A percentile compares a stretch with the other conserved stretches of the same genome.
Evolutionary conservation across 495 filamentous ascomycete genomes (phyloP).

Genomic region (Pseudoneurospora amorphoporcata): DNA sequence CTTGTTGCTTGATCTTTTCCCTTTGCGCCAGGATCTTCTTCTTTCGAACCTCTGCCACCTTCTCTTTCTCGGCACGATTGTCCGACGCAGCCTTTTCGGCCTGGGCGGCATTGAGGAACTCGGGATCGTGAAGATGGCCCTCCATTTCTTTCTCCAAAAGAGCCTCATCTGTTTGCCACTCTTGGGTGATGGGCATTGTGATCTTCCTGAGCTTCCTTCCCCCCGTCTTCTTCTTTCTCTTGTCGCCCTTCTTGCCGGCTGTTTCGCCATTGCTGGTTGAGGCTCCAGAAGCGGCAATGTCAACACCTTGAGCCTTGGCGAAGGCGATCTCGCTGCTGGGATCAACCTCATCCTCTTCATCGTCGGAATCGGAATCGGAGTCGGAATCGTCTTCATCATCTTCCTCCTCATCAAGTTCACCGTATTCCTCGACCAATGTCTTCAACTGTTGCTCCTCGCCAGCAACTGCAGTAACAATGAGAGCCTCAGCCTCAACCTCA

Average conservation of each 20-base stretch:
- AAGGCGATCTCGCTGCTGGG: constrained; percentile 24
- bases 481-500: constrained; percentile 3
- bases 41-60: constrained; percentile 1
- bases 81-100: constrained; percentile 13
- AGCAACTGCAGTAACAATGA: constrained; percentile 6
- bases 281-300: constrained; percentile 5
- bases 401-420: constrained; percentile 21
- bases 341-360: constrained; percentile 7
- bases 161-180: constrained; percentile 39
- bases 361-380: not conserved
- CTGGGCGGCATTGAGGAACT: constrained; percentile 31
- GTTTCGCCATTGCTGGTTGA: not conserved
- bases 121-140: constrained; percentile 33
- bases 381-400: constrained; percentile 23
- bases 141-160: constrained; percentile 43
- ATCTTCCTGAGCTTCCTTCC: constrained; percentile 10
- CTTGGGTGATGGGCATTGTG: constrained; percentile 28
- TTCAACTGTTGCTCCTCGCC: constrained; percentile 14
- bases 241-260: not conserved
- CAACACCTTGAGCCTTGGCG: constrained; percentile 21
- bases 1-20: constrained; percentile 11
- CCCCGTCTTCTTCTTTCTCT: not conserved
- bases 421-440: constrained; percentile 23
- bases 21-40: constrained; percentile 17
- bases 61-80: constrained; percentile 15